These are phyloP conservation scores for Neurospora hispaniola DNA, from an alignment of 495 filamentous ascomycete species.

Conservation along the genomic window DNA sequence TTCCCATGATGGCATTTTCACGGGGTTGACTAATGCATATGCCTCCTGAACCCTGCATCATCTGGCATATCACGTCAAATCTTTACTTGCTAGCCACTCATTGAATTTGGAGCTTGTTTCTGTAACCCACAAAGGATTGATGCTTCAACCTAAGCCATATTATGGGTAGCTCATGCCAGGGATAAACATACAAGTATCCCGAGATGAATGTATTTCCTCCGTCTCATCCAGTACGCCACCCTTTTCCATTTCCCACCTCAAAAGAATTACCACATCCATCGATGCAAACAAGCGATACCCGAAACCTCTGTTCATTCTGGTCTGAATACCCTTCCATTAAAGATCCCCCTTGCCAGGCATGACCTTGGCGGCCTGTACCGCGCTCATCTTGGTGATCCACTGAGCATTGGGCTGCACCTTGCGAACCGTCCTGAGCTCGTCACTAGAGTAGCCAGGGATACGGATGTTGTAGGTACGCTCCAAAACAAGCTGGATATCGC, in stretches of 20 bases:
- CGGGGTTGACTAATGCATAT: neutral
- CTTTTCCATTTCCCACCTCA: neutral
- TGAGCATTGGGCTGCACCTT: slow-evolving; percentile 77
- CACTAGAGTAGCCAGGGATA: slow-evolving; percentile 85
- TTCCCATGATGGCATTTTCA: neutral
- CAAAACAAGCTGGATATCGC: slow-evolving; percentile 87
- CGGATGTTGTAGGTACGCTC: slow-evolving; percentile 98
- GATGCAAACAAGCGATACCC: neutral
- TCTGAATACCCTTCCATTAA: slow-evolving; percentile 6
- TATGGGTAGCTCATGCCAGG: neutral
- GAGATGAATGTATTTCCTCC: neutral
- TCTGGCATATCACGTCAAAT: neutral
- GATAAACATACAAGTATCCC: neutral
- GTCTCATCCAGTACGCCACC: neutral
- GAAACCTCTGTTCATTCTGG: neutral
- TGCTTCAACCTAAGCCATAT: neutral
- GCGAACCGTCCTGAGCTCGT: slow-evolving; percentile 86
- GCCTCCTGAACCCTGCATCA: neutral
- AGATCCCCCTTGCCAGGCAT: slow-evolving; percentile 45
- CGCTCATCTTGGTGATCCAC: slow-evolving; percentile 94
- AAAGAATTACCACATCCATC: neutral
- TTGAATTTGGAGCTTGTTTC: neutral
- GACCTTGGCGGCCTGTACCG: slow-evolving; percentile 84
- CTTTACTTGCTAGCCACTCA: neutral
- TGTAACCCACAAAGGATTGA: neutral